A percentile compares a stretch with the other conserved stretches of the same genome.
Evolutionary conservation across 148 eudicot species (phyloP).

Genomic region (Mesembryanthemum crystallinum): DNA sequence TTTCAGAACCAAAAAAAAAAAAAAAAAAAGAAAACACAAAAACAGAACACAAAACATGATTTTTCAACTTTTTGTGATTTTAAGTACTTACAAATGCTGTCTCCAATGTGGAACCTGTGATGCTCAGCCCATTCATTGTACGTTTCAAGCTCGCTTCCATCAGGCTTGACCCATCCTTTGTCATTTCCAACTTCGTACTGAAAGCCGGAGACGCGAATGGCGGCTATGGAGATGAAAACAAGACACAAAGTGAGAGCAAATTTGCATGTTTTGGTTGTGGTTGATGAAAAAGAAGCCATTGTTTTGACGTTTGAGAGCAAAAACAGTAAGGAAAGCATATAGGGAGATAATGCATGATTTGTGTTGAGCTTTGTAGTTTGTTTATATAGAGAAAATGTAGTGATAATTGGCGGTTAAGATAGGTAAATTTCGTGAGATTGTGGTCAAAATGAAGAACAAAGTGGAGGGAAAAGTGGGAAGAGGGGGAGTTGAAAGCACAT

Average conservation of each 20-base stretch:
- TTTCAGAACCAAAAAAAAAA: constrained; percentile 6
- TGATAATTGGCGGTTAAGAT: constrained; percentile 25
- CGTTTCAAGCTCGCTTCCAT: constrained; percentile 42
- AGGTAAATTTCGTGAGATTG: constrained; percentile 11
- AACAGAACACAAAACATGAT: too few relatives aligned
- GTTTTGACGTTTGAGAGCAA: background rate
- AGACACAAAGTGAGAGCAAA: constrained; percentile 20
- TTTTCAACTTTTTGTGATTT: background rate
- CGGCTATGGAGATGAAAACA: constrained; percentile 16
- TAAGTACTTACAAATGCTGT: constrained; percentile 45
- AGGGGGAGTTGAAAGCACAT: constrained; percentile 18
- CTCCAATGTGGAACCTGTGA: constrained; percentile 60
- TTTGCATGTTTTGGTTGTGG: constrained; percentile 15
- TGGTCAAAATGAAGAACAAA: constrained; percentile 20
- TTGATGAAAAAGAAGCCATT: constrained; percentile 36
- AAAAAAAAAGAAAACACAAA: background rate
- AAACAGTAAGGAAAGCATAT: background rate
- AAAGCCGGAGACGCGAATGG: constrained; percentile 32
- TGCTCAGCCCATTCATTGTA: constrained; percentile 67
- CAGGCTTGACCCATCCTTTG: constrained; percentile 45
- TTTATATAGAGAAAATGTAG: constrained; percentile 11
- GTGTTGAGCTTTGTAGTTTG: background rate
- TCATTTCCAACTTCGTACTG: constrained; percentile 53
- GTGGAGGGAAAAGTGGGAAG: constrained; percentile 20
- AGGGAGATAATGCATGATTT: background rate